These are phyloP conservation scores for Lentinula novae-zelandiae DNA, from an alignment of 1,284 basidiomycete species.

Conservation along the genomic window DNA sequence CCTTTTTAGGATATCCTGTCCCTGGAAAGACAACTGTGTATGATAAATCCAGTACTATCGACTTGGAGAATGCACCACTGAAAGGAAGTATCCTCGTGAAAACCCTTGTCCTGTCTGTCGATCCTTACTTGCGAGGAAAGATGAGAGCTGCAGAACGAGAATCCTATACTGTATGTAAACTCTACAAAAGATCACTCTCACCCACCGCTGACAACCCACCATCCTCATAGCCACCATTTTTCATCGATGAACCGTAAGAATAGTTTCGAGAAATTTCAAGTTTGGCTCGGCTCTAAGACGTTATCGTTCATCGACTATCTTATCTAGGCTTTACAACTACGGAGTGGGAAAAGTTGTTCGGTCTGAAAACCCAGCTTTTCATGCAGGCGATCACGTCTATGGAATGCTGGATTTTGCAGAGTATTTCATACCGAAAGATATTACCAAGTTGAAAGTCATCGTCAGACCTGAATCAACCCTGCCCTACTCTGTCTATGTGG, in stretches of 20 bases:
- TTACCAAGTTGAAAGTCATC: neutral
- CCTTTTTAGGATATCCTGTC: conserved; percentile 39
- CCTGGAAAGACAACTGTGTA: conserved; percentile 47
- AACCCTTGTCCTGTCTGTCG: conserved; percentile 41
- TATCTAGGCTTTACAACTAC: conserved; percentile 12
- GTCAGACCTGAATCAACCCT: conserved; percentile 34
- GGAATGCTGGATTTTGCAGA: conserved; percentile 12
- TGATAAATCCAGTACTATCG: conserved; percentile 43
- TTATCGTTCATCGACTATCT: neutral
- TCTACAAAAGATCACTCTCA: neutral
- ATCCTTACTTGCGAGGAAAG: conserved; percentile 45
- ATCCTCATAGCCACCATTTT: neutral
- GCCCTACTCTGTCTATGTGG: conserved; percentile 45
- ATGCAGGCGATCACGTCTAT: conserved; percentile 23
- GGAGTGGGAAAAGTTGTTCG: conserved; percentile 26
- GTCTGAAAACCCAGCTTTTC: conserved; percentile 22
- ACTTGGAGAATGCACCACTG: conserved; percentile 43
- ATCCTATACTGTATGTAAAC: conserved; percentile 24
- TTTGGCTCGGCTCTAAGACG: neutral
- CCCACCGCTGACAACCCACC: neutral
- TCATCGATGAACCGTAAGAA: neutral
- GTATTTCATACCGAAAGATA: conserved; percentile 15
- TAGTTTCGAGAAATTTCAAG: neutral
- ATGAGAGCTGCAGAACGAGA: conserved; percentile 29
- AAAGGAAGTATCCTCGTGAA: conserved; percentile 52